These are phyloP conservation scores for Teratosphaeria pseudoeucalypti DNA, from an alignment of 2,329 filamentous ascomycete species.

Conservation along the genomic window DNA sequence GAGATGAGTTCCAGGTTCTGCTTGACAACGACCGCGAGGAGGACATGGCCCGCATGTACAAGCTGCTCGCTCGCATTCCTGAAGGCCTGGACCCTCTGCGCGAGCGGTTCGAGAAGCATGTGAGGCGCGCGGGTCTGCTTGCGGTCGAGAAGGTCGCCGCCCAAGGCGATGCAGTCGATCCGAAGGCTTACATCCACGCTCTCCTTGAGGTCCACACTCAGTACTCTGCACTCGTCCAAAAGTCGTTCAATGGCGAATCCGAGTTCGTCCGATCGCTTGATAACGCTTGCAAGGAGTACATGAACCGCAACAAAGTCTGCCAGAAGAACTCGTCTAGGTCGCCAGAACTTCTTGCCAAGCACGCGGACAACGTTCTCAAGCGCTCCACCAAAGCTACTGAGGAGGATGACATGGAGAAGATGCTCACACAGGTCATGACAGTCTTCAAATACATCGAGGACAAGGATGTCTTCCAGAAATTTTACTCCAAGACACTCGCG, in stretches of 20 bases:
- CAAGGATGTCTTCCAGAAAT: constrained; percentile 99
- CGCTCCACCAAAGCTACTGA: constrained; percentile 89
- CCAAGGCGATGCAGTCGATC: constrained; percentile 82
- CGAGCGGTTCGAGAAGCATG: constrained; percentile 80
- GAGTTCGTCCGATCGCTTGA: constrained; percentile 94
- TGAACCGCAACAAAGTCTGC: constrained; percentile 95
- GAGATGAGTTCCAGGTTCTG: constrained; percentile 91
- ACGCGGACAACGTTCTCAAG: constrained; percentile 83
- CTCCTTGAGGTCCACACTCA: constrained; percentile 88
- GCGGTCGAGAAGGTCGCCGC: constrained; percentile 86
- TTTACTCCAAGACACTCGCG: constrained; percentile 93
- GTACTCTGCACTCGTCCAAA: constrained; percentile 83
- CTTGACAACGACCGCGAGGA: constrained; percentile 91
- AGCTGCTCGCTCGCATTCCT: constrained; percentile 74
- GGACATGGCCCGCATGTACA: constrained; percentile 95
- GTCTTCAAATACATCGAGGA: constrained; percentile 99
- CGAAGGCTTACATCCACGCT: constrained; percentile 93
- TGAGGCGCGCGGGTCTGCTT: constrained; percentile 75
- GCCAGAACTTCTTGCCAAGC: constrained; percentile 88
- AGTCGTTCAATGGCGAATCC: constrained; percentile 87
- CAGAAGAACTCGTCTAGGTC: constrained; percentile 88
- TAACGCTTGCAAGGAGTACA: constrained; percentile 94
- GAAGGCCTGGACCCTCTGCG: constrained; percentile 85
- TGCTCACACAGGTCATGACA: constrained; percentile 90
- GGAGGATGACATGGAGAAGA: constrained; percentile 84